Conservation (phyloP, 2,329 filamentous ascomycete species). For the Hawksworthiomyces lignivorus region DNA sequence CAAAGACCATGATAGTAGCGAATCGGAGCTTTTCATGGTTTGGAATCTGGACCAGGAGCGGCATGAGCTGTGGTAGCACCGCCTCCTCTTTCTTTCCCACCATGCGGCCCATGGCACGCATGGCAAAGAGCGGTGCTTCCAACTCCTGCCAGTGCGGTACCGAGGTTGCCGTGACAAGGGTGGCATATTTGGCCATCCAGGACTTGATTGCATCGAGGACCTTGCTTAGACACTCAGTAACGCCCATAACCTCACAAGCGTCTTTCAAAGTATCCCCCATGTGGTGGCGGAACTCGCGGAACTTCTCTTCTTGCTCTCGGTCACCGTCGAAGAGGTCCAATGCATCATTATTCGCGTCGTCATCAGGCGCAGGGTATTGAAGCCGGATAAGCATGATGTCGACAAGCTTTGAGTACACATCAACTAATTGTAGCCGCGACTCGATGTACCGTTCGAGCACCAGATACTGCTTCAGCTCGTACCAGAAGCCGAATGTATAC, state of each 20-base stretch:
- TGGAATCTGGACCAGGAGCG: conserved; percentile 86
- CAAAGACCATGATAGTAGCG: conserved; percentile 95
- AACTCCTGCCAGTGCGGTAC: conserved; percentile 96
- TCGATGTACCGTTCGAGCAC: conserved; percentile 84
- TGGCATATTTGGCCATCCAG: conserved; percentile 79
- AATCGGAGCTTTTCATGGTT: conserved; percentile 97
- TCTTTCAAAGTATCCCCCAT: conserved; percentile 99
- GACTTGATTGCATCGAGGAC: conserved; percentile 76
- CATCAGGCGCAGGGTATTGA: conserved; percentile 73
- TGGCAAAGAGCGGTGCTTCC: conserved; percentile 88
- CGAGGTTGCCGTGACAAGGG: conserved; percentile 61
- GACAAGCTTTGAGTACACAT: conserved; percentile 81
- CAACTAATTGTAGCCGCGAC: conserved; percentile 66
- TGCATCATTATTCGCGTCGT: conserved; percentile 47
- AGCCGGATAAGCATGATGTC: conserved; percentile 89
- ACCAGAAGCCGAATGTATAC: conserved; percentile 96
- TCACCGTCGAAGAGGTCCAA: conserved; percentile 88
- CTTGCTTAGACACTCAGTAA: conserved; percentile 84
- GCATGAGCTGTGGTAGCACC: conserved; percentile 86
- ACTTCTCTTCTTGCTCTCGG: conserved; percentile 91
- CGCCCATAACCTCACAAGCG: conserved; percentile 90
- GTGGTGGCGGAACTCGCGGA: conserved; percentile 88
- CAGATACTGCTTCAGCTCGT: conserved; percentile 93
- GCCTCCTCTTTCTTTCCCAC: conserved; percentile 81
- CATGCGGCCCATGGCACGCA: conserved; percentile 95